Base-by-base conservation (phyloP, 331 rosid genomes). In the Pyracantha coccinea region DNA sequence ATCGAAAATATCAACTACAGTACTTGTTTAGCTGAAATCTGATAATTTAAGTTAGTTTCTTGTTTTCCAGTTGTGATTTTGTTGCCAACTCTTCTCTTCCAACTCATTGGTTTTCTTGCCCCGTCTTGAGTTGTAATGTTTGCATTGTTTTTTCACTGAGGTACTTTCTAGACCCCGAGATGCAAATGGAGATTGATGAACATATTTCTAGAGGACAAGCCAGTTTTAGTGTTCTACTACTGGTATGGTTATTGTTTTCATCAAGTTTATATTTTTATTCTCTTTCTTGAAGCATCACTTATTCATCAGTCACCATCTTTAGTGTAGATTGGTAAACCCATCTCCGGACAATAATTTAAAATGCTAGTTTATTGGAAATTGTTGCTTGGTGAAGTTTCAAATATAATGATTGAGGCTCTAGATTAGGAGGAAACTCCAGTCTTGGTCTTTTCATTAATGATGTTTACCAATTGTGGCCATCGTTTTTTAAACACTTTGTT, bases 111-210 rank as follows among this genome's bases (percentile, higher is more conserved):
- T 8, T 55, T 52, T 73, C 68, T 76, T 31, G 58, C 28, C 55
- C 4, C 60, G 14, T 29, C 29, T 77, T 77, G 69, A 61, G 1
- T 64, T 66, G 67, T 73, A 15, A 45, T 45, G 7, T 79, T 38
- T 67, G 63, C 53, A 53, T 55, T 60, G 69, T 72, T 25, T 71
- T 83, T 78, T 78, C 58, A 72, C 16, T 73, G 85, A 68, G 71
- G 75, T 75, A 66, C 74, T 71, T 77, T 85, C 29, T 81, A 90
- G 98, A 93, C 76, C 86, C 82, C 0, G 89, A 86, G 68, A 93
- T 90, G 98, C 89, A 93, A 79, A 84, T 27, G 79, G 97, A 93
- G 83, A 93, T 90, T 76, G 89, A 90, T 71, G 78, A 87, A 44
- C 23, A 86, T 81, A 75, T 90, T 33, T 83, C 93, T 21, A 86